Evolutionary conservation across 73 alveolate species (phyloP).

Genomic region (Tetrahymena thermophila): DNA sequence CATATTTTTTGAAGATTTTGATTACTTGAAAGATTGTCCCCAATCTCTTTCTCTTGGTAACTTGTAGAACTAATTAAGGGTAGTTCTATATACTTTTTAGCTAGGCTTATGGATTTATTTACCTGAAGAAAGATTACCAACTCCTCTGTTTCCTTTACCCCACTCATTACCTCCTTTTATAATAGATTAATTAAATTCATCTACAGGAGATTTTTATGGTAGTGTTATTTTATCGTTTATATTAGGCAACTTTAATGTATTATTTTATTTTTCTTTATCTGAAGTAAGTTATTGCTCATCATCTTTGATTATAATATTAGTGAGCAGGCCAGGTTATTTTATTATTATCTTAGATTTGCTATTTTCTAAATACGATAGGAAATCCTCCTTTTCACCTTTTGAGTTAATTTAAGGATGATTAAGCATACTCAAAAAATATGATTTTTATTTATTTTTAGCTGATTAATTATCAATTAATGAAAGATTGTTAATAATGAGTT

Average conservation of each 20-base stretch:
- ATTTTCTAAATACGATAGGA: background rate
- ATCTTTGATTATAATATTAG: background rate
- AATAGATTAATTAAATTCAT: background rate
- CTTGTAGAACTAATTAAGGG: background rate
- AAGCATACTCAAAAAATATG: background rate
- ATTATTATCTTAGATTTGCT: background rate
- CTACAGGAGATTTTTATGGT: background rate
- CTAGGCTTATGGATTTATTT: background rate
- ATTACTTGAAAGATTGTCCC: background rate
- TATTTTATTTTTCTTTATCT: background rate
- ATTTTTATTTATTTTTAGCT: background rate
- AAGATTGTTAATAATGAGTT: background rate
- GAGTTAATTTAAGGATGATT: background rate
- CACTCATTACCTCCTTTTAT: background rate
- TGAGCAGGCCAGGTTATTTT: background rate
- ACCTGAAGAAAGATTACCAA: background rate
- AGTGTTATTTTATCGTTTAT: background rate
- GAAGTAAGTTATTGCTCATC: background rate
- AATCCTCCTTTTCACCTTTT: background rate
- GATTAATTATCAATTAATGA: background rate
- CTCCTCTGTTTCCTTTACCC: conserved; percentile 6
- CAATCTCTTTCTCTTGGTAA: background rate
- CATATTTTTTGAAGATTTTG: background rate
- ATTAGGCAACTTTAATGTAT: background rate
- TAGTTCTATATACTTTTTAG: background rate